Percentiles rank a stretch among this genome's conserved stretches.
These are phyloP conservation scores for Penicillium sp. DNA, from an alignment of 2,329 filamentous ascomycete species.

Conservation along the genomic window DNA sequence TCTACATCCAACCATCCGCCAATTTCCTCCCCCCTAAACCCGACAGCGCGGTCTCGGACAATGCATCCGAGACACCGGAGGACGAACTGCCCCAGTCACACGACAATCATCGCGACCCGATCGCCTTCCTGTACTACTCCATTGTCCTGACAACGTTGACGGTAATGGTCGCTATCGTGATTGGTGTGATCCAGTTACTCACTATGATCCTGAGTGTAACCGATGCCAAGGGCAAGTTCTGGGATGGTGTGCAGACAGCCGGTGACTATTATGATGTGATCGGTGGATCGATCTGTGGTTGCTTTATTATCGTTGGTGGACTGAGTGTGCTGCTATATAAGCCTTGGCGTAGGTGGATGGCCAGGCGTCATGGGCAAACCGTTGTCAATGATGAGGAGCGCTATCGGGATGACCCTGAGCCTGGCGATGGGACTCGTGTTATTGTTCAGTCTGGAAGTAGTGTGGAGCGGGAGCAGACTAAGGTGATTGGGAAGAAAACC, in stretches of 20 bases:
- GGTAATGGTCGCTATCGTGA: conserved; percentile 75
- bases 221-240: conserved; percentile 71
- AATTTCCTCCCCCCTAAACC: conserved; percentile 37
- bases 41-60: conserved; percentile 16
- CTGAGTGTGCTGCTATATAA: conserved; percentile 70
- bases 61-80: conserved; percentile 14
- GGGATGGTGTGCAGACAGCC: conserved; percentile 75
- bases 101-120: conserved; percentile 62
- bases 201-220: conserved; percentile 73
- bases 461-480: neutral
- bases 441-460: neutral
- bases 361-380: conserved; percentile 30
- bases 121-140: conserved; percentile 94
- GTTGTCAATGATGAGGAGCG: conserved; percentile 21
- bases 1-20: conserved; percentile 63
- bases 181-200: conserved; percentile 79
- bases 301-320: conserved; percentile 73
- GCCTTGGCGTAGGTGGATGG: conserved; percentile 67
- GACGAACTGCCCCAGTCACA: conserved; percentile 22
- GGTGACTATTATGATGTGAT: conserved; percentile 82
- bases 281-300: conserved; percentile 77
- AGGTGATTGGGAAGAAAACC: conserved; percentile 10
- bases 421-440: neutral
- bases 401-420: conserved; percentile 18
- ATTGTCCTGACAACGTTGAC: conserved; percentile 81